Conservation (phyloP, 176 grass and related monocot genomes). For the Melocanna baccifera region DNA sequence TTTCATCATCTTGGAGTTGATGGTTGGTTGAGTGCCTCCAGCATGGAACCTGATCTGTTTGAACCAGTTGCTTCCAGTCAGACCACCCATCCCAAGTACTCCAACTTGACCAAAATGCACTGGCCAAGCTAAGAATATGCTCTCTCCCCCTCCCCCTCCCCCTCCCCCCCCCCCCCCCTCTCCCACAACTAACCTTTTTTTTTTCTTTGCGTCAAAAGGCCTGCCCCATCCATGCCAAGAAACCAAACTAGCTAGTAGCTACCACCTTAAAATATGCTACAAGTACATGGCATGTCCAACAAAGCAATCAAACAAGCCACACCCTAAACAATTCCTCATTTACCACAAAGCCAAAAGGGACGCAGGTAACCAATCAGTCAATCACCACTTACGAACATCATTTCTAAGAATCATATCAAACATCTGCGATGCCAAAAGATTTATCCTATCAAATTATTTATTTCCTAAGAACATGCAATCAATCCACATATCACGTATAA, state of each 20-base stretch:
- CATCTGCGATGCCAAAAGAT: not conserved
- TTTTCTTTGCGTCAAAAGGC: not conserved
- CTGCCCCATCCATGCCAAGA: not conserved
- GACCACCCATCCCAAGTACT: not conserved
- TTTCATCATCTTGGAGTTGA: not conserved
- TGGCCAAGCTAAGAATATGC: conserved; percentile 14
- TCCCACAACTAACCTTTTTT: not conserved
- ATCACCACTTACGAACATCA: not conserved
- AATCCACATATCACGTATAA: not conserved
- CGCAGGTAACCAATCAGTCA: not conserved
- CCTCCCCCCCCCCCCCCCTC: too few relatives aligned
- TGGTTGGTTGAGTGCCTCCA: not conserved
- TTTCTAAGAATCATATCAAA: conserved; percentile 6
- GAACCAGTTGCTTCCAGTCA: not conserved
- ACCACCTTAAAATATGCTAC: not conserved
- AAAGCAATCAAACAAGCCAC: not conserved
- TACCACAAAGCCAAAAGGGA: conserved; percentile 10
- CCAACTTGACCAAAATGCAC: not conserved
- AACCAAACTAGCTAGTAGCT: not conserved
- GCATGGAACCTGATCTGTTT: not conserved
- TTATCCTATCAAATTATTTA: not conserved
- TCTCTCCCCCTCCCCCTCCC: too few relatives aligned
- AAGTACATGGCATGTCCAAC: not conserved
- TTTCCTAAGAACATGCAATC: not conserved
- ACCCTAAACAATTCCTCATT: not conserved